Evolutionary conservation across 2,329 filamentous ascomycete species (phyloP), one percentile per base, ranked within the genome.

Genomic region (Colletotrichum sidae): DNA sequence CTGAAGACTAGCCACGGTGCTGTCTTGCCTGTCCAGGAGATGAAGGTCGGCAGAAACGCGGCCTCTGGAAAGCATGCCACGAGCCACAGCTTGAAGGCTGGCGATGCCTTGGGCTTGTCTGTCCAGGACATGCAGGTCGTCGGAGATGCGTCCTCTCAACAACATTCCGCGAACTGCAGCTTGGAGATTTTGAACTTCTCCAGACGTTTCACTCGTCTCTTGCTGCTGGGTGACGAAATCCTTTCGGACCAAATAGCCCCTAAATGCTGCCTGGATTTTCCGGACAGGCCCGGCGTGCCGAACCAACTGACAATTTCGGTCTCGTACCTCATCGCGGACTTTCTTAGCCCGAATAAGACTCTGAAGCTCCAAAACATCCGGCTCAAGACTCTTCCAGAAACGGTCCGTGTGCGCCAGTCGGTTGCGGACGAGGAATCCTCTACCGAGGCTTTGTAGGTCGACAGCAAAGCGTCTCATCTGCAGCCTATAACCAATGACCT

Each of bases 391-490:
- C 73, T 90, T 88, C 87, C 89, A 93, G 73, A 89, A 85, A 60
- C 86, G 79, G 70, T 93, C 88, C 65, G 89, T 88, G 45, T 86
- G 83, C 67, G 81, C 80, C 72, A 91, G 83, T 44, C 84, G 84
- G 55, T 82, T 85, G 67, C 96, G 88, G 33, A 90, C 84, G 44
- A 97, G 80, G 74, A 92, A 88, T 8, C 93, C 95, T 52, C 95
- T 89, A 4, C 88, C 87, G 6, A 88, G 85, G 67, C 93, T 94
- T 77, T 99, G 96, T 15, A 97, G 84, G 67, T 88, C 84, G 35
- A 92, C 82, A 2, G 94, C 92, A 73, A 97, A 97, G 17, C 81
- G 86, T 60, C 88, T 87, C 94, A 97, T 97, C 69, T 90, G 88
- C 62, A 96, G 81, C 52, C 92, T 88, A 78, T 97, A 97, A 67